phyloP scores from a whole-genome alignment of 2,329 filamentous ascomycete species.

The Fusarium graminum region DNA sequence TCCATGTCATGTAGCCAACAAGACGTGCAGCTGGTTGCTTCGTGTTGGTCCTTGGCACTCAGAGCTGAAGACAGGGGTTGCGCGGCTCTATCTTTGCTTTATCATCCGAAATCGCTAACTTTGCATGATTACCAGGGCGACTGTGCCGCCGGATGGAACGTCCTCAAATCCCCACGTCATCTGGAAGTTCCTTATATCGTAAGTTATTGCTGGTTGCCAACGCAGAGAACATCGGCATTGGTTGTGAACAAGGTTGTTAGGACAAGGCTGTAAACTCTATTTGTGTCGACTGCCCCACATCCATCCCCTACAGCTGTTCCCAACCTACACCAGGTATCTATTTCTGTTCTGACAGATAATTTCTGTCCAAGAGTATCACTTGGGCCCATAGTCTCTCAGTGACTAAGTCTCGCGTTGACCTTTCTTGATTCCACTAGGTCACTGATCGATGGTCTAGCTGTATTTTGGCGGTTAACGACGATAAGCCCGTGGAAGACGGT shows the following conservation, averaged over 20 bases:
- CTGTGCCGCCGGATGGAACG: not conserved
- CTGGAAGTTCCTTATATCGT: slow-evolving; percentile 17
- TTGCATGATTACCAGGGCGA: not conserved
- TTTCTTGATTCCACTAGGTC: no score
- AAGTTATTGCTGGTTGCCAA: slow-evolving; percentile 4
- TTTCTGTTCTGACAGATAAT: no score
- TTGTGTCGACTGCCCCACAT: not conserved
- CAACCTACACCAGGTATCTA: no score
- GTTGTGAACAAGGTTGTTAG: not conserved
- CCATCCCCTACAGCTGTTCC: no score
- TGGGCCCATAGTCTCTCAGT: no score
- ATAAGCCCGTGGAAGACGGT: slow-evolving; percentile 11
- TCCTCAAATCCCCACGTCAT: not conserved
- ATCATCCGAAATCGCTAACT: not conserved
- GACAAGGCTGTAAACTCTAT: not conserved
- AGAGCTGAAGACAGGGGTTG: not conserved
- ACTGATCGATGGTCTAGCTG: no score
- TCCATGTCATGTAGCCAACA: not conserved
- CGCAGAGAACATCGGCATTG: not conserved
- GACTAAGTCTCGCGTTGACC: no score
- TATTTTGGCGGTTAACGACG: not conserved
- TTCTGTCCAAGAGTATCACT: no score
- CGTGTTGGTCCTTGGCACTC: not conserved
- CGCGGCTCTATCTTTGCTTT: not conserved
- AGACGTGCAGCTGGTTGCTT: not conserved